Percentiles rank a stretch among this genome's conserved stretches.
phyloP scores from a whole-genome alignment of 1,284 basidiomycete genomes.

The Lentinula novae-zelandiae region DNA sequence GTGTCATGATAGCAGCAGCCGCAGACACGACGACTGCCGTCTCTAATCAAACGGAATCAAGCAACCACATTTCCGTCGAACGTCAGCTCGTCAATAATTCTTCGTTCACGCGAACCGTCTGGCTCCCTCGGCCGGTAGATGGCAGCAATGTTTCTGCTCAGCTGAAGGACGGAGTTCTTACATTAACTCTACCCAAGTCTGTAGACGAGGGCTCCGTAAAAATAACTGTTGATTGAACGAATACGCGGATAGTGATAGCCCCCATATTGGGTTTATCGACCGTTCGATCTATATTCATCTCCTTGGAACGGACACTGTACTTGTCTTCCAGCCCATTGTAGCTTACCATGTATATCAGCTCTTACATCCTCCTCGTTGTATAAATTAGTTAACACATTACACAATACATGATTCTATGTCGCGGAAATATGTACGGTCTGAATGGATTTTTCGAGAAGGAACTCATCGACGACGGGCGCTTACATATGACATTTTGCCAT shows the following conservation, averaged over 20 bases:
- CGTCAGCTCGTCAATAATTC: slow-evolving; percentile 52
- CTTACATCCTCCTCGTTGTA: background rate
- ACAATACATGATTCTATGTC: no score
- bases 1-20: background rate
- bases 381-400: no score
- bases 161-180: slow-evolving; percentile 66
- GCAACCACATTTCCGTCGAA: slow-evolving; percentile 53
- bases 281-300: no score
- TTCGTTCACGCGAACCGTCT: slow-evolving; percentile 64
- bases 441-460: background rate
- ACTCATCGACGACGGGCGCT: background rate
- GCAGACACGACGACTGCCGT: slow-evolving; percentile 15
- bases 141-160: slow-evolving; percentile 56
- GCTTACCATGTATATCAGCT: no score
- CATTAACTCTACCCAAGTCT: slow-evolving; percentile 55
- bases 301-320: no score
- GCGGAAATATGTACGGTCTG: no score
- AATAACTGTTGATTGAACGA: slow-evolving; percentile 32
- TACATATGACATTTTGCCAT: background rate
- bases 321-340: no score
- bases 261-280: no score
- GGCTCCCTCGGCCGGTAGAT: slow-evolving; percentile 65
- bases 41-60: slow-evolving; percentile 27
- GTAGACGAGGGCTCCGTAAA: slow-evolving; percentile 50
- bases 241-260: no score